phyloP scores from a whole-genome alignment of 805 yeast species.

The Candida silvicultrix region DNA sequence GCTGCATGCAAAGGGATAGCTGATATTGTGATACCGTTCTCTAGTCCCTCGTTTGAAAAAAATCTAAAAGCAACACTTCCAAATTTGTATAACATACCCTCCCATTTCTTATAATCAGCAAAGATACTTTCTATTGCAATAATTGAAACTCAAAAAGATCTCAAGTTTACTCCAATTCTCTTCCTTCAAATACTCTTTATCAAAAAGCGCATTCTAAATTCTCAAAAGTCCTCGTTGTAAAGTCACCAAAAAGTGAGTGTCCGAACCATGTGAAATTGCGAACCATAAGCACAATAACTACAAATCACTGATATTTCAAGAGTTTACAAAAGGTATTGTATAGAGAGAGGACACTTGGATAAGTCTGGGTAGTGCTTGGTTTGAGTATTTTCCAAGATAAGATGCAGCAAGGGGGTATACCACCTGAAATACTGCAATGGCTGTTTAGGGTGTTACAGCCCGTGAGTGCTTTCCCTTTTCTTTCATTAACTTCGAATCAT shows the following conservation, averaged over 20 bases:
- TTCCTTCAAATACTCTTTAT: background rate
- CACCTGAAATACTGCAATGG: slow-evolving; percentile 43
- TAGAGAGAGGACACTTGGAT: background rate
- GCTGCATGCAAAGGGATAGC: background rate
- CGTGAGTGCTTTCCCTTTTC: too few species aligned
- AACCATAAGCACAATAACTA: too few species aligned
- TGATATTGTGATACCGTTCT: background rate
- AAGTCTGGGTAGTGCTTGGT: too few species aligned
- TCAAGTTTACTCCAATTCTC: too few species aligned
- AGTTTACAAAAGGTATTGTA: too few species aligned
- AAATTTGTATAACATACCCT: background rate
- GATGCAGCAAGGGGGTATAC: slow-evolving; percentile 4
- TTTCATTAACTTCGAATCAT: too few species aligned
- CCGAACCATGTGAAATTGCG: too few species aligned
- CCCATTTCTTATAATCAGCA: background rate
- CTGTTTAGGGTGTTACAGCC: slow-evolving; percentile 49
- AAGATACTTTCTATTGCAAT: background rate
- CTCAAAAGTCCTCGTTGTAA: background rate
- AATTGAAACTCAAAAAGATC: too few species aligned
- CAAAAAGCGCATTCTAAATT: background rate
- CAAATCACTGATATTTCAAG: too few species aligned
- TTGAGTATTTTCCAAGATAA: background rate
- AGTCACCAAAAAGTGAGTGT: background rate
- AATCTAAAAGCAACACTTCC: too few species aligned
- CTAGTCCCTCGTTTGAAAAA: too few species aligned